Evolutionary conservation across 108 stramenopile genomes (phyloP).

Genomic region (Epithemia pelagica): DNA sequence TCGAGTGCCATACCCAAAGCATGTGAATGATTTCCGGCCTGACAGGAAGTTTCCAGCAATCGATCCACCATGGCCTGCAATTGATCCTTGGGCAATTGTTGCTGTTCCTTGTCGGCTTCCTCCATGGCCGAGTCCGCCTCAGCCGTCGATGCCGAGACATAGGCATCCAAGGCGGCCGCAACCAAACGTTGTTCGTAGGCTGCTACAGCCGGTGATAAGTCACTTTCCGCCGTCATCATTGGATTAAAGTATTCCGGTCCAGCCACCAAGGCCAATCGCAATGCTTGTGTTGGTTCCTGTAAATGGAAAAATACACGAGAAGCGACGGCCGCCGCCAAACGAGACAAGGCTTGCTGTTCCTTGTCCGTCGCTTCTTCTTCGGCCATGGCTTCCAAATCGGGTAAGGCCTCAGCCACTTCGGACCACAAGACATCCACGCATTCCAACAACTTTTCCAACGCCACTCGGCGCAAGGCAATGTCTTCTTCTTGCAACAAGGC

Average conservation of each 20-base stretch:
- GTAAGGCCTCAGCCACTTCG: constrained; percentile 74
- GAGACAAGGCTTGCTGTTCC: constrained; percentile 32
- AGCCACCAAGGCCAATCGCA: constrained; percentile 84
- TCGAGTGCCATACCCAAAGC: constrained; percentile 97
- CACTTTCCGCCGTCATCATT: background rate
- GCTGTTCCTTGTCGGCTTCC: constrained; percentile 25
- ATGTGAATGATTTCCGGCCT: constrained; percentile 75
- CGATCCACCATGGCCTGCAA: constrained; percentile 85
- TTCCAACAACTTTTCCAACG: constrained; percentile 45
- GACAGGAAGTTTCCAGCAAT: constrained; percentile 90
- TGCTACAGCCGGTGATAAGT: constrained; percentile 18
- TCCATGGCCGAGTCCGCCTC: constrained; percentile 19
- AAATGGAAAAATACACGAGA: constrained; percentile 95
- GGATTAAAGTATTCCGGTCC: constrained; percentile 82
- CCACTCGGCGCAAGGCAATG: constrained; percentile 40
- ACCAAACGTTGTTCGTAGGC: constrained; percentile 69
- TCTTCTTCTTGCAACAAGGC: constrained; percentile 68
- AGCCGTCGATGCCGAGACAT: constrained; percentile 30
- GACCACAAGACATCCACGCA: constrained; percentile 81
- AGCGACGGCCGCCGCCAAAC: constrained; percentile 88
- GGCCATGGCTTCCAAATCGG: constrained; percentile 75
- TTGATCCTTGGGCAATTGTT: constrained; percentile 70
- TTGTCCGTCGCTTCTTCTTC: constrained; percentile 37
- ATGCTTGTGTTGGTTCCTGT: constrained; percentile 93
- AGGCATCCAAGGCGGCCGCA: constrained; percentile 72